Base-by-base conservation (phyloP, 768 basidiomycete species). In the Trametes gibbosa region DNA sequence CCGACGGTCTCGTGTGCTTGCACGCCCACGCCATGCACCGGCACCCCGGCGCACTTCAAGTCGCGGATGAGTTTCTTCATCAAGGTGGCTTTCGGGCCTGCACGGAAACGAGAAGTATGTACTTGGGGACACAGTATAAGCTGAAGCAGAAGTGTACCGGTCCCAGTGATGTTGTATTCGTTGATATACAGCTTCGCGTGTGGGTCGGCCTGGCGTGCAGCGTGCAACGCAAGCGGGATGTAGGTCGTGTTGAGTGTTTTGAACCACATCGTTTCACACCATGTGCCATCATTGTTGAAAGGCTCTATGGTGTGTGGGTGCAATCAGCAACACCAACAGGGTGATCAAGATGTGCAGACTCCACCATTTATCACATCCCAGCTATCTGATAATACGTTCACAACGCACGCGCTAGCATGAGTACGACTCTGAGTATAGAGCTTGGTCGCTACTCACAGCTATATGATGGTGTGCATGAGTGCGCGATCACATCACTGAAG, bases 21-120 rank as follows among this genome's bases (percentile, higher is more conserved):
- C 49, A 85, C 72, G 45, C 86, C 86, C 42, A 88, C 72, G 41
- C 84, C 85, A 63, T 86, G 80, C 63, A 87, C 74, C 7, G 85
- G 84, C 0, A 76, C 77, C 12, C 77, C 77, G n/a, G 73, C 70
- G 1, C 70, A 70, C 59, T 81, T 68, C 50, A 86, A 78, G 9
- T 73, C 68, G 48, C 75, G 70, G 23, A 84, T 76, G 53, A 85
- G 79, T 52, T 76, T 78, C 62, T 78, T 70, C 74, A 84, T 79
- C n/a, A 80, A 78, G 45, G 81, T 80, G 14, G 82, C 74, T 64
- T 86, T 86, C 34, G 79, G 72, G 27, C 79, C 78, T 46, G 73
- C 35, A 13, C 37, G 43, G 23, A 32, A 14, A n/a, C 14, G 29
- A 5, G 16, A 34, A 17, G 29, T 21, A 7, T n/a, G 29, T 8